A percentile compares a stretch with the other conserved stretches of the same genome.
Conservation (phyloP, 2,329 filamentous ascomycete genomes). For the Rutstroemia sp. region DNA sequence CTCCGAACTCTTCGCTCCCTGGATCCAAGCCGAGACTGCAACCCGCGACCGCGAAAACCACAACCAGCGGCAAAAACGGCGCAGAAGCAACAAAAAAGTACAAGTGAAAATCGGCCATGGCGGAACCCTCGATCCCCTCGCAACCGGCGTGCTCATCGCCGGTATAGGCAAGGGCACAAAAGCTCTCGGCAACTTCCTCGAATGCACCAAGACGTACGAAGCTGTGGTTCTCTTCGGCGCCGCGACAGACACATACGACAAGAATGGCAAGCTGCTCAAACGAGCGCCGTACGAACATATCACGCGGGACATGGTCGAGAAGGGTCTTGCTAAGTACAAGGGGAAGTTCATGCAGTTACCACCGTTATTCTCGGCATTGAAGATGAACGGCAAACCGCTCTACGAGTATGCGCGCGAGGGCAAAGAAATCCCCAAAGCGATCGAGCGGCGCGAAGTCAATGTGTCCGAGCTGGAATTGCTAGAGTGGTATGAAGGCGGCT, state of each 20-base stretch:
- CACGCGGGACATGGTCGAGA: constrained; percentile 70
- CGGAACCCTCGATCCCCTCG: constrained; percentile 88
- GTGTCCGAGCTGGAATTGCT: constrained; percentile 71
- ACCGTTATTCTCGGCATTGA: constrained; percentile 86
- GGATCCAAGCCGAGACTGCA: constrained; percentile 57
- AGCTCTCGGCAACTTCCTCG: constrained; percentile 66
- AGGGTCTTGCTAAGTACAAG: constrained; percentile 65
- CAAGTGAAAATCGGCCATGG: constrained; percentile 94
- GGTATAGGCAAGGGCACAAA: constrained; percentile 88
- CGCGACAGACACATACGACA: constrained; percentile 88
- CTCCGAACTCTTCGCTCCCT: constrained; percentile 71
- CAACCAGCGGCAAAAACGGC: constrained; percentile 49
- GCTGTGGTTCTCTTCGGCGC: constrained; percentile 83
- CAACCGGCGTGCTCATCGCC: constrained; percentile 85
- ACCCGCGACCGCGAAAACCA: constrained; percentile 49
- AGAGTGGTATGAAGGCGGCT: constrained; percentile 78
- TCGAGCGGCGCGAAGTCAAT: constrained; percentile 72
- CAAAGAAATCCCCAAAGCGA: constrained; percentile 76
- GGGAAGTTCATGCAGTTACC: constrained; percentile 86
- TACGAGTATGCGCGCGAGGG: constrained; percentile 96
- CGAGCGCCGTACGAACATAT: constrained; percentile 72
- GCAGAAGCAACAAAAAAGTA: constrained; percentile 46
- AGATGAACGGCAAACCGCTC: constrained; percentile 86
- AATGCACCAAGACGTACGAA: constrained; percentile 91
- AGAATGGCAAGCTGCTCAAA: constrained; percentile 73